Conservation (phyloP, 768 basidiomycete genomes). For the Tylopilus intermedius region DNA sequence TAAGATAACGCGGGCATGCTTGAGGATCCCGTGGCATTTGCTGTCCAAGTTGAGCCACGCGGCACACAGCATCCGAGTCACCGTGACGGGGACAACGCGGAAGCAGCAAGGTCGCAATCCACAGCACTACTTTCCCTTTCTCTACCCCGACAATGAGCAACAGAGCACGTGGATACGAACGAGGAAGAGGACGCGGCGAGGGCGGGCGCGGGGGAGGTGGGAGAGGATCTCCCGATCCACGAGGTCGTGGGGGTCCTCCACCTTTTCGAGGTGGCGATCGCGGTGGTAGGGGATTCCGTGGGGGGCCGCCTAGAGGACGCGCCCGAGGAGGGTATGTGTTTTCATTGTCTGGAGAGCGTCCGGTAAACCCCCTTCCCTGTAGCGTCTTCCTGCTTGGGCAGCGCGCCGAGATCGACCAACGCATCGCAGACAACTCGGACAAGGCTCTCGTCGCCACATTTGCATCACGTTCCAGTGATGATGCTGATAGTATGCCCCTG, state of each 20-base stretch:
- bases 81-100: conserved; percentile 9
- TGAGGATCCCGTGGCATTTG: conserved; percentile 7
- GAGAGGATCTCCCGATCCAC: conserved; percentile 26
- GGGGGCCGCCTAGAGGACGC: conserved; percentile 24
- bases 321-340: conserved; percentile 38
- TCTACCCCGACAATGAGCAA: conserved; percentile 27
- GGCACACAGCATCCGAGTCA: conserved; percentile 17
- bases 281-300: conserved; percentile 29
- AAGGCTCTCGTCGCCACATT: conserved; percentile 38
- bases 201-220: conserved; percentile 26
- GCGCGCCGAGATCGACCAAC: conserved; percentile 49
- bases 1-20: conserved; percentile 10
- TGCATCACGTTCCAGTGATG: conserved; percentile 23
- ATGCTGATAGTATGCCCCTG: conserved; percentile 35
- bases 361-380: neutral
- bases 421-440: conserved; percentile 42
- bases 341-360: neutral
- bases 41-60: conserved; percentile 4
- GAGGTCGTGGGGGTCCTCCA: conserved; percentile 27
- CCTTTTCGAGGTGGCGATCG: conserved; percentile 27
- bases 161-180: conserved; percentile 38
- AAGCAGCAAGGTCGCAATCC: neutral
- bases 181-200: conserved; percentile 34
- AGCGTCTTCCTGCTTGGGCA: conserved; percentile 39
- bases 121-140: neutral